Evolutionary conservation across 1,284 basidiomycete genomes (phyloP).

Genomic region (Filobasidium uniguttulatum): DNA sequence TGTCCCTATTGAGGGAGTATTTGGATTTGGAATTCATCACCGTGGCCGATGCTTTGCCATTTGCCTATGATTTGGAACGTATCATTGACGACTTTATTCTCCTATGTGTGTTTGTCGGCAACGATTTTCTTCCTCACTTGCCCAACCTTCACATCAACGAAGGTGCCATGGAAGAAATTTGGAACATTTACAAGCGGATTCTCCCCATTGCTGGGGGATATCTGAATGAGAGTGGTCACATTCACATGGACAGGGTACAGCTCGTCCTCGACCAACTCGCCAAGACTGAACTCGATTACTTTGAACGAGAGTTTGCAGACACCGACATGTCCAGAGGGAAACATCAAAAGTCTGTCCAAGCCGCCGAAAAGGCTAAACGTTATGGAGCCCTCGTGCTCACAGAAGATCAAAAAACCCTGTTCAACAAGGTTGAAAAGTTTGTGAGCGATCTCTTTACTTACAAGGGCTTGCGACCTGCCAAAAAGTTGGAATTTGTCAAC

Average conservation of each 20-base stretch:
- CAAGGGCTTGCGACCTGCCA: conserved; percentile 32
- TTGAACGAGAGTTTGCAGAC: conserved; percentile 80
- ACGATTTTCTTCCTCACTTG: conserved; percentile 97
- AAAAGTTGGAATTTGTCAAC: conserved; percentile 55
- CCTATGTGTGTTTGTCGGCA: conserved; percentile 98
- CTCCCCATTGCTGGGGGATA: conserved; percentile 80
- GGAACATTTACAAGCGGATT: conserved; percentile 87
- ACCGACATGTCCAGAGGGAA: conserved; percentile 81
- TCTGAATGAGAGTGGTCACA: conserved; percentile 76
- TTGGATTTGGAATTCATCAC: conserved; percentile 81
- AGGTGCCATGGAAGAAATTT: conserved; percentile 81
- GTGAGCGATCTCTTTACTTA: conserved; percentile 44
- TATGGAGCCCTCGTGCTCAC: conserved; percentile 48
- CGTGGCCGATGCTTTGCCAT: conserved; percentile 45
- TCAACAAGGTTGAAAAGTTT: conserved; percentile 60
- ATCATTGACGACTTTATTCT: conserved; percentile 99
- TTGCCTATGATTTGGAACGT: conserved; percentile 71
- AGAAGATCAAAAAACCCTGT: conserved; percentile 56
- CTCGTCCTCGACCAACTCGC: conserved; percentile 77
- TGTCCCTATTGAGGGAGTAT: conserved; percentile 91
- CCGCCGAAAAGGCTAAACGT: conserved; percentile 36
- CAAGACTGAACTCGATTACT: conserved; percentile 73
- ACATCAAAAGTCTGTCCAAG: conserved; percentile 54
- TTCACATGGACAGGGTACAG: conserved; percentile 69
- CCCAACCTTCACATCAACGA: conserved; percentile 98